Evolutionary conservation across 75 land plant species (phyloP).

Genomic region (Chamaecyparis obtusa): DNA sequence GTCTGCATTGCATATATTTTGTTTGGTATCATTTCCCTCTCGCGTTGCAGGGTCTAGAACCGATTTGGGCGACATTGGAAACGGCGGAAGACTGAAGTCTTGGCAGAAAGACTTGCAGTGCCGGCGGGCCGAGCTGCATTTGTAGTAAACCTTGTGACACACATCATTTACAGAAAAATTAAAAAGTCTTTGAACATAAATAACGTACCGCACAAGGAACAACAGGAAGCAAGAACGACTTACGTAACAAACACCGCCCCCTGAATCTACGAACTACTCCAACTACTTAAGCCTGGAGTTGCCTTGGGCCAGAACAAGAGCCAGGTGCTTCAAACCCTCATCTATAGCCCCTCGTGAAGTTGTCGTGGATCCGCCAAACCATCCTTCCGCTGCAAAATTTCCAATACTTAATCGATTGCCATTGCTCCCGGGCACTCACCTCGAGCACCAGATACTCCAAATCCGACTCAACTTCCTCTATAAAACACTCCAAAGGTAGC

Average conservation of each 20-base stretch:
- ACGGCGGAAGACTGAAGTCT: too few species aligned
- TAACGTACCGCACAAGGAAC: slow-evolving; percentile 34
- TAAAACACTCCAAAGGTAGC: neutral
- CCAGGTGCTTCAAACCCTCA: slow-evolving; percentile 29
- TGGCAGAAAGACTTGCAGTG: too few species aligned
- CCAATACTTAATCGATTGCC: slow-evolving; percentile 37
- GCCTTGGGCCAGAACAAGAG: slow-evolving; percentile 24
- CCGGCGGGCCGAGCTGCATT: too few species aligned
- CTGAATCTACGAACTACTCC: slow-evolving; percentile 42
- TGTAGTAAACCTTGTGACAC: too few species aligned
- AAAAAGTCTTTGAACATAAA: neutral
- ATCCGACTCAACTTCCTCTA: neutral
- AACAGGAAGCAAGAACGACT: slow-evolving; percentile 27
- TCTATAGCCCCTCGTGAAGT: slow-evolving; percentile 42
- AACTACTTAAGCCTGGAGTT: slow-evolving; percentile 18
- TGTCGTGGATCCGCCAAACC: slow-evolving; percentile 24
- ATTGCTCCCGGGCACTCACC: slow-evolving; percentile 13
- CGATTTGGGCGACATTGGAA: too few species aligned
- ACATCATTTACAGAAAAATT: neutral
- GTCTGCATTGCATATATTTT: too few species aligned
- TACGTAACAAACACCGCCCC: slow-evolving; percentile 21
- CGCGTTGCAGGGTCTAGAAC: too few species aligned
- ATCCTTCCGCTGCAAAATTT: slow-evolving; percentile 20
- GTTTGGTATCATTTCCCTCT: too few species aligned
- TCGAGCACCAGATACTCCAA: neutral